A percentile compares a stretch with the other conserved stretches of the same genome.
These are phyloP conservation scores for Cladosporium sp. DNA, from an alignment of 2,329 filamentous ascomycete species.

Conservation along the genomic window DNA sequence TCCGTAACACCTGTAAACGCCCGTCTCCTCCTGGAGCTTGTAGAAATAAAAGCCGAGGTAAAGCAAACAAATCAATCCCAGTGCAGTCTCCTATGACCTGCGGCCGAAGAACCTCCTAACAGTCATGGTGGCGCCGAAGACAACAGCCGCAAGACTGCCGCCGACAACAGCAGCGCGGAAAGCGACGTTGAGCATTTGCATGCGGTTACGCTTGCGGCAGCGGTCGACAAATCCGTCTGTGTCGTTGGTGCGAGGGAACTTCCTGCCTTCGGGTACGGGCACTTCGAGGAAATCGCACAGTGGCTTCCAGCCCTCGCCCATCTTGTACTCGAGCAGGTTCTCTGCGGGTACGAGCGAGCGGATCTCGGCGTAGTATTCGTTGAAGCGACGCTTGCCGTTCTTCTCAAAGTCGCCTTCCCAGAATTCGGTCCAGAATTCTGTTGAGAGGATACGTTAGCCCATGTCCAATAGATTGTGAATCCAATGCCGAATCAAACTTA, in stretches of 20 bases:
- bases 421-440: conserved; percentile 66
- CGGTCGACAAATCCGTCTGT: conserved; percentile 57
- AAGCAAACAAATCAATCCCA: neutral
- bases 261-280: conserved; percentile 49
- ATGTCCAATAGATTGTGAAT: neutral
- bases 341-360: conserved; percentile 49
- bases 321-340: conserved; percentile 55
- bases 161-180: conserved; percentile 54
- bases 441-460: conserved; percentile 17
- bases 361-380: conserved; percentile 56
- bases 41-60: neutral
- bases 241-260: conserved; percentile 56
- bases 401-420: conserved; percentile 68
- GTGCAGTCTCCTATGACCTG: conserved; percentile 4
- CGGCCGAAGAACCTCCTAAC: conserved; percentile 36
- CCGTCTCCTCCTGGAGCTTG: neutral
- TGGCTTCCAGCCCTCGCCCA: conserved; percentile 56
- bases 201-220: conserved; percentile 54
- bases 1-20: neutral
- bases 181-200: conserved; percentile 57
- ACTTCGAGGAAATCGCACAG: conserved; percentile 57
- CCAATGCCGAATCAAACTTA: conserved; percentile 24
- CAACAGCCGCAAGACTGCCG: conserved; percentile 47
- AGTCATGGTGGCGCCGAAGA: conserved; percentile 39
- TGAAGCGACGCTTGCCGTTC: conserved; percentile 64